Conservation (phyloP, 2,329 filamentous ascomycete genomes). For the Aspergillus persii region DNA sequence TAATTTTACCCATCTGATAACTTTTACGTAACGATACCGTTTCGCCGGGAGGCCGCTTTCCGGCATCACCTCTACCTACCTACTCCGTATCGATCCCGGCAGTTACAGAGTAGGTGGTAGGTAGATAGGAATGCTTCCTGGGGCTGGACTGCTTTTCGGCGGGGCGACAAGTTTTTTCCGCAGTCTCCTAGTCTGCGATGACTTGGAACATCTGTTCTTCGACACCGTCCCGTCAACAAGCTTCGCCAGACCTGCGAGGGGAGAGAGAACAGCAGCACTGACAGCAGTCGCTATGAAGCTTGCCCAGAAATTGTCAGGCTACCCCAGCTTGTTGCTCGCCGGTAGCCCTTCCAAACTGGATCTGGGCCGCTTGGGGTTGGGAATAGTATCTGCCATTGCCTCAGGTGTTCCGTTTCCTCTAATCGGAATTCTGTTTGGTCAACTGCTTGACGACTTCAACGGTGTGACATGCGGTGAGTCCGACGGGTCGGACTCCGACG, state of each 20-base stretch:
- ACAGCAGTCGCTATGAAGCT: constrained; percentile 25
- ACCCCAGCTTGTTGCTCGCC: constrained; percentile 37
- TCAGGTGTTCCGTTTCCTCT: constrained; percentile 42
- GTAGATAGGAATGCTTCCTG: too few species aligned
- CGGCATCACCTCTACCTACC: not conserved
- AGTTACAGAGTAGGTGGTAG: not conserved
- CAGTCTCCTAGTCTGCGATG: not conserved
- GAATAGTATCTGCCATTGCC: constrained; percentile 30
- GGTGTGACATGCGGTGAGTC: constrained; percentile 25
- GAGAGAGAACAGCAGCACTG: not conserved
- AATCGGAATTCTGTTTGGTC: constrained; percentile 41
- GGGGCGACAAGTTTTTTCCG: not conserved
- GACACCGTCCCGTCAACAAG: not conserved
- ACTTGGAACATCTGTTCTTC: not conserved
- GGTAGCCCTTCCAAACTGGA: constrained; percentile 36
- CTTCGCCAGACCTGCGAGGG: not conserved
- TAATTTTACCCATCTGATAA: constrained; percentile 10
- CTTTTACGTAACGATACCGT: constrained; percentile 10
- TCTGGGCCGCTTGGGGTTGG: constrained; percentile 26
- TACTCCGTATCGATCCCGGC: not conserved
- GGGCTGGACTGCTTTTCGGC: too few species aligned
- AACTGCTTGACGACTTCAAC: constrained; percentile 42
- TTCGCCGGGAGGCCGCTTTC: not conserved
- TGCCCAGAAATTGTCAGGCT: constrained; percentile 32
- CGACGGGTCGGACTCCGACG: constrained; percentile 11